Evolutionary conservation across 1,139 yeast genomes (phyloP).

Genomic region (Sugiyamaella castrensis): DNA sequence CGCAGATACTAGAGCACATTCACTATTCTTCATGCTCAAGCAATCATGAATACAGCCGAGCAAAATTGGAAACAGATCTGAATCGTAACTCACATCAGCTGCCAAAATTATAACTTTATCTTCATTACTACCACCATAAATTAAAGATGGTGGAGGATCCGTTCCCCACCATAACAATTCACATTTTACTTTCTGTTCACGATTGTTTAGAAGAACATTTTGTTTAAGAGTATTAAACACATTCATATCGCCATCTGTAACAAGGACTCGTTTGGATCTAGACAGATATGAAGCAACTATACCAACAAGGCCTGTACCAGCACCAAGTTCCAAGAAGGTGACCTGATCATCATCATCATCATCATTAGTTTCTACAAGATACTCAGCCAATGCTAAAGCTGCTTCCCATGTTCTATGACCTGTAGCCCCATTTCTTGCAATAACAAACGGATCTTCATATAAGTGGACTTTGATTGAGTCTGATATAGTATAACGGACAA

Average conservation of each 20-base stretch:
- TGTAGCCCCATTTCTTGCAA: constrained; percentile 65
- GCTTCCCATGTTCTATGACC: constrained; percentile 97
- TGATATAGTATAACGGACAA: constrained; percentile 10
- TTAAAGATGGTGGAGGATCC: constrained; percentile 37
- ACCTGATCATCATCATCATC: neutral
- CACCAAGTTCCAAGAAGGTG: constrained; percentile 66
- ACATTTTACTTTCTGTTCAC: constrained; percentile 32
- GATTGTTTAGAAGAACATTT: constrained; percentile 49
- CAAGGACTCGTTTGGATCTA: constrained; percentile 39
- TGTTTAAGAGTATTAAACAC: constrained; percentile 52
- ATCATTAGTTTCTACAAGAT: constrained; percentile 33
- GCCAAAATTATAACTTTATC: constrained; percentile 48
- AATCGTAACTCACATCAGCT: constrained; percentile 86
- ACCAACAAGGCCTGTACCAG: constrained; percentile 89
- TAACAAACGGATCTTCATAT: constrained; percentile 34
- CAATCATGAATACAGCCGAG: constrained; percentile 45
- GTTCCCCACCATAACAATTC: constrained; percentile 62
- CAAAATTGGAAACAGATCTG: constrained; percentile 55
- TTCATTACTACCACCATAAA: constrained; percentile 3
- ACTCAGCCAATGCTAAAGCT: constrained; percentile 62
- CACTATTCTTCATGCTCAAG: constrained; percentile 14
- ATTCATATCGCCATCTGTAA: constrained; percentile 76
- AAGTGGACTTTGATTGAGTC: constrained; percentile 13
- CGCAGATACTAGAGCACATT: constrained; percentile 45
- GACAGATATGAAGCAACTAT: constrained; percentile 44